phyloP scores from a whole-genome alignment of 164 flowering plant genomes.

The Saururus chinensis region DNA sequence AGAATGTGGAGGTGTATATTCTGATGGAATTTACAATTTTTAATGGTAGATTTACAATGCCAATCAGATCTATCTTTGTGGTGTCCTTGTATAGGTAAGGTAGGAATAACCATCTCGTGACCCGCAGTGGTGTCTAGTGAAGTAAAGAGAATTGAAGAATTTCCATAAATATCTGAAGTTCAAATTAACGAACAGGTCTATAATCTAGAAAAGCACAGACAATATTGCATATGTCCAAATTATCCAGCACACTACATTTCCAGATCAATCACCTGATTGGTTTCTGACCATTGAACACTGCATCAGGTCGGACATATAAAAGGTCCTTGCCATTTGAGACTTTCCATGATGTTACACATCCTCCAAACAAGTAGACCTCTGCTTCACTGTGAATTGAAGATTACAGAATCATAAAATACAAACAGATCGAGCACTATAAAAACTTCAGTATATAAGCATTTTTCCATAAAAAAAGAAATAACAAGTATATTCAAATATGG shows the following conservation, averaged over 20 bases:
- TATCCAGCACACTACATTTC: background rate
- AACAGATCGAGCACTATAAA: background rate
- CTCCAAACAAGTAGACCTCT: slow-evolving; percentile 81
- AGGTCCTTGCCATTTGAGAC: slow-evolving; percentile 64
- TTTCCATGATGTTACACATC: slow-evolving; percentile 91
- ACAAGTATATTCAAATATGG: background rate
- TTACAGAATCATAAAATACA: background rate
- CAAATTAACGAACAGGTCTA: too few species aligned
- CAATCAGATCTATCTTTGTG: too few species aligned
- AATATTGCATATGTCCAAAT: background rate
- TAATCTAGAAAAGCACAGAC: too few species aligned
- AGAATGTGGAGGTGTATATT: background rate
- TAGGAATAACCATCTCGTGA: too few species aligned
- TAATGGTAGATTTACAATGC: too few species aligned
- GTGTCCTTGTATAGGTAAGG: too few species aligned
- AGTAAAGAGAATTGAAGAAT: background rate
- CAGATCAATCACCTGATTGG: slow-evolving; percentile 67
- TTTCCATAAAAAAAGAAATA: too few species aligned
- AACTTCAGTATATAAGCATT: background rate
- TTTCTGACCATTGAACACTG: slow-evolving; percentile 79
- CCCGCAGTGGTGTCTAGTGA: background rate
- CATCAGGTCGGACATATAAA: slow-evolving; percentile 90
- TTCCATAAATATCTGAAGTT: too few species aligned
- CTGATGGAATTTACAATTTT: too few species aligned
- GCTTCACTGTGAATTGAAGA: slow-evolving; percentile 52